Evolutionary conservation across 768 basidiomycete genomes (phyloP).

Genomic region (Leucocoprinus leucothites): DNA sequence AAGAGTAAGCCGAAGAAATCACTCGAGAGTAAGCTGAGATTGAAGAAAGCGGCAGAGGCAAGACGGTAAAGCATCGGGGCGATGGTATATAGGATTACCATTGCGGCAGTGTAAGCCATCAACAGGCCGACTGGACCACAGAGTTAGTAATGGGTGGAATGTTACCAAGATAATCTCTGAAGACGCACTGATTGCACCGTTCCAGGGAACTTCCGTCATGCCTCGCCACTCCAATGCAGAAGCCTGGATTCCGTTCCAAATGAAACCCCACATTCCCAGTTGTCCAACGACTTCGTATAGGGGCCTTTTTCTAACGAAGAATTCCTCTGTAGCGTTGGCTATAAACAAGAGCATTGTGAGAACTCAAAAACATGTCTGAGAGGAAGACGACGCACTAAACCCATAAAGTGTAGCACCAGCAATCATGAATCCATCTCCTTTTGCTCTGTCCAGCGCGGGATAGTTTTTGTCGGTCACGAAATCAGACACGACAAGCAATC

Average conservation of each 20-base stretch:
- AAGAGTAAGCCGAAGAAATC: slow-evolving; percentile 88
- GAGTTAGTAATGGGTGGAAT: slow-evolving; percentile 1
- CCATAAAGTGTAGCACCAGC: slow-evolving; percentile 84
- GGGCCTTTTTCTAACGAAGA: slow-evolving; percentile 75
- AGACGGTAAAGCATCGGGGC: slow-evolving; percentile 84
- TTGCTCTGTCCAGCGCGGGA: slow-evolving; percentile 58
- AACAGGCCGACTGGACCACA: slow-evolving; percentile 38
- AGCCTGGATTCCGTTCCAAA: slow-evolving; percentile 79
- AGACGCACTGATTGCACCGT: slow-evolving; percentile 60
- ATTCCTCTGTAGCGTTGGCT: slow-evolving; percentile 90
- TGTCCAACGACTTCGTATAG: slow-evolving; percentile 88
- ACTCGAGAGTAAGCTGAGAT: slow-evolving; percentile 80
- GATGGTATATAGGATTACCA: slow-evolving; percentile 83
- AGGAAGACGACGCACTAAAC: slow-evolving; percentile 54
- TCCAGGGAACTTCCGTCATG: slow-evolving; percentile 71
- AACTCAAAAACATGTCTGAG: neutral
- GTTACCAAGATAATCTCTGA: neutral
- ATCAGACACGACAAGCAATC: slow-evolving; percentile 77
- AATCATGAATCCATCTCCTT: slow-evolving; percentile 87
- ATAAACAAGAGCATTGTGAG: neutral
- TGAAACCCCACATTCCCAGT: slow-evolving; percentile 79
- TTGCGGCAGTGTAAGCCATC: slow-evolving; percentile 47
- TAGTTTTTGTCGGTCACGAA: slow-evolving; percentile 76
- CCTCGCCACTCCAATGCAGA: slow-evolving; percentile 66
- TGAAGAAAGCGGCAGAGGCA: slow-evolving; percentile 84